Conservation (phyloP, 352 stramenopile genomes). For the Phytopythium oedochilum region DNA sequence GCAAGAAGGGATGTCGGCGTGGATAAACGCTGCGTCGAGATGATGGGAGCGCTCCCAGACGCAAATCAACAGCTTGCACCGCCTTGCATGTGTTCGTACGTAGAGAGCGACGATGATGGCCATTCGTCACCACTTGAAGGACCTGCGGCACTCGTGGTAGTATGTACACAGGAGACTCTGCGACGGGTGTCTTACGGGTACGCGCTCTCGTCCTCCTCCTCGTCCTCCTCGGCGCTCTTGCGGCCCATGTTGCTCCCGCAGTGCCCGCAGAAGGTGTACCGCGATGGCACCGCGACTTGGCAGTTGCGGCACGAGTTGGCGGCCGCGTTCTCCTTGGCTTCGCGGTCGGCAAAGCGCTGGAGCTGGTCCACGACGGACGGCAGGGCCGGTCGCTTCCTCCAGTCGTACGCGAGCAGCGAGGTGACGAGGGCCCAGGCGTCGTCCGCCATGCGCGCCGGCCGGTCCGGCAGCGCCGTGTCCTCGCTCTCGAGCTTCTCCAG, state of each 20-base stretch:
- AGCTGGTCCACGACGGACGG: slow-evolving; percentile 7
- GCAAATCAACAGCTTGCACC: too few species aligned
- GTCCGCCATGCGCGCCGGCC: slow-evolving; percentile 10
- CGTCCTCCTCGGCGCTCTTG: too few species aligned
- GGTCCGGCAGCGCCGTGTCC: slow-evolving; percentile 7
- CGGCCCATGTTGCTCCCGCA: neutral
- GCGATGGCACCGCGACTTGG: neutral
- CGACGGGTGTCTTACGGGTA: too few species aligned
- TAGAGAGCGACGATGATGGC: too few species aligned
- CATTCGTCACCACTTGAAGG: too few species aligned
- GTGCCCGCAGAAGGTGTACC: neutral
- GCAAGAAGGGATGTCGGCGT: too few species aligned
- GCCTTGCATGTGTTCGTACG: too few species aligned
- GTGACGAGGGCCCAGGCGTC: slow-evolving; percentile 13
- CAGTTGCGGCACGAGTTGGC: neutral
- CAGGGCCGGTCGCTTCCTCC: slow-evolving; percentile 9
- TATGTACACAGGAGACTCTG: too few species aligned
- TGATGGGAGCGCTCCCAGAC: too few species aligned
- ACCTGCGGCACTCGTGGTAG: too few species aligned
- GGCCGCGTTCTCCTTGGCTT: slow-evolving; percentile 1
- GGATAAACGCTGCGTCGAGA: too few species aligned
- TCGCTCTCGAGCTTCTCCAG: slow-evolving; percentile 14
- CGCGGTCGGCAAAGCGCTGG: slow-evolving; percentile 10
- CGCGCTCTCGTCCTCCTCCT: too few species aligned
- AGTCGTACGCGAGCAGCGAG: slow-evolving; percentile 7